Conservation (phyloP, 2,329 filamentous ascomycete genomes). For the Sporothrix pseudoabietina region DNA sequence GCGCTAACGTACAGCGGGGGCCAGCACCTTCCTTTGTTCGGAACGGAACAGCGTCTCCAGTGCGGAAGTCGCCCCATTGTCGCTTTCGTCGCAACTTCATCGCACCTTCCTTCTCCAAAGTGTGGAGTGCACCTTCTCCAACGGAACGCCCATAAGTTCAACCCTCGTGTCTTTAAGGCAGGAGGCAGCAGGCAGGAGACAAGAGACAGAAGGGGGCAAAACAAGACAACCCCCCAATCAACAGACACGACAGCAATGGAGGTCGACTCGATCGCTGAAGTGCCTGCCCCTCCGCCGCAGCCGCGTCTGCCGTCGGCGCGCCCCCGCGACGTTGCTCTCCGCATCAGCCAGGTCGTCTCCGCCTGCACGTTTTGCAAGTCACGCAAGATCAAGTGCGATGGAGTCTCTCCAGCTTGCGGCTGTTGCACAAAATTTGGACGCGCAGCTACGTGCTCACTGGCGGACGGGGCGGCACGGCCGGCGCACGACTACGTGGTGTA, state of each 20-base stretch:
- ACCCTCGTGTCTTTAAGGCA: background rate
- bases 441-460: slow-evolving; percentile 35
- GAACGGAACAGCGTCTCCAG: background rate
- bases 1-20: background rate
- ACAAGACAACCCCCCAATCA: background rate
- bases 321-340: slow-evolving; percentile 10
- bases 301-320: background rate
- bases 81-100: background rate
- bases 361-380: slow-evolving; percentile 38
- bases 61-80: background rate
- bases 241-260: slow-evolving; percentile 17
- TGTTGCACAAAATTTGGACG: slow-evolving; percentile 37
- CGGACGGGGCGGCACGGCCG: slow-evolving; percentile 24
- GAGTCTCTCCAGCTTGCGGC: slow-evolving; percentile 34
- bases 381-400: slow-evolving; percentile 38
- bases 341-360: slow-evolving; percentile 35
- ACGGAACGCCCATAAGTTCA: slow-evolving; percentile 19
- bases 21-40: background rate
- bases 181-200: background rate
- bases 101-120: background rate
- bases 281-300: background rate
- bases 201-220: background rate
- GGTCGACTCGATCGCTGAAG: background rate
- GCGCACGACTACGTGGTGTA: slow-evolving; percentile 36
- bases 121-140: background rate